Evolutionary conservation across 2,329 filamentous ascomycete genomes (phyloP).

Genomic region (Cladosporium sp.): DNA sequence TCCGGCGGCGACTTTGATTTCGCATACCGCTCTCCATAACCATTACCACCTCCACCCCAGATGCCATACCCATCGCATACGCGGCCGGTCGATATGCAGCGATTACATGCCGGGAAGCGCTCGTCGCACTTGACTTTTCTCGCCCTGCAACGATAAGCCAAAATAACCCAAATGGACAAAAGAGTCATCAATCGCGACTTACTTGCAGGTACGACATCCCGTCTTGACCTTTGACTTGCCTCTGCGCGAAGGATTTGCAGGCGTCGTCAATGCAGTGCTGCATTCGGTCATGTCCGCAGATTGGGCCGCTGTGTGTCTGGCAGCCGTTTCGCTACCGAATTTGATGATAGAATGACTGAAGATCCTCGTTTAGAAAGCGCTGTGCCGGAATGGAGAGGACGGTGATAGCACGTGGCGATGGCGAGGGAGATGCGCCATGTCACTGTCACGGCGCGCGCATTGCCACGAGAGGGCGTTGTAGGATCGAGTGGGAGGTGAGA

Average conservation of each 20-base stretch:
- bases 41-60: slow-evolving; percentile 35
- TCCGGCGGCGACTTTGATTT: slow-evolving; percentile 16
- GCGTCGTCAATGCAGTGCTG: slow-evolving; percentile 7
- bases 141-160: slow-evolving; percentile 15
- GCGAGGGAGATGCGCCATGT: not conserved
- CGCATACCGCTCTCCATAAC: slow-evolving; percentile 10
- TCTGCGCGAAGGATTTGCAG: slow-evolving; percentile 3
- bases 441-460: not conserved
- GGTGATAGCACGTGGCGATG: too few relatives aligned
- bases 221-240: slow-evolving; percentile 14
- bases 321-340: not conserved
- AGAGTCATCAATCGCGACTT: slow-evolving; percentile 9
- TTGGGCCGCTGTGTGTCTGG: not conserved
- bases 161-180: not conserved
- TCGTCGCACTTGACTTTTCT: slow-evolving; percentile 37
- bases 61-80: slow-evolving; percentile 43
- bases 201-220: slow-evolving; percentile 28
- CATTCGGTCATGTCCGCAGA: slow-evolving; percentile 11
- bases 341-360: too few relatives aligned
- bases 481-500: not conserved
- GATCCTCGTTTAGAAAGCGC: too few relatives aligned
- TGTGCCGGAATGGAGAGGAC: too few relatives aligned
- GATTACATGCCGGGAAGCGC: slow-evolving; percentile 33
- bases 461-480: not conserved
- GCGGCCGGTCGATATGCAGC: slow-evolving; percentile 34